Percentiles rank a stretch among this genome's conserved stretches.
Evolutionary conservation across 2,329 filamentous ascomycete genomes (phyloP).

Genomic region (Colletotrichum sp.): DNA sequence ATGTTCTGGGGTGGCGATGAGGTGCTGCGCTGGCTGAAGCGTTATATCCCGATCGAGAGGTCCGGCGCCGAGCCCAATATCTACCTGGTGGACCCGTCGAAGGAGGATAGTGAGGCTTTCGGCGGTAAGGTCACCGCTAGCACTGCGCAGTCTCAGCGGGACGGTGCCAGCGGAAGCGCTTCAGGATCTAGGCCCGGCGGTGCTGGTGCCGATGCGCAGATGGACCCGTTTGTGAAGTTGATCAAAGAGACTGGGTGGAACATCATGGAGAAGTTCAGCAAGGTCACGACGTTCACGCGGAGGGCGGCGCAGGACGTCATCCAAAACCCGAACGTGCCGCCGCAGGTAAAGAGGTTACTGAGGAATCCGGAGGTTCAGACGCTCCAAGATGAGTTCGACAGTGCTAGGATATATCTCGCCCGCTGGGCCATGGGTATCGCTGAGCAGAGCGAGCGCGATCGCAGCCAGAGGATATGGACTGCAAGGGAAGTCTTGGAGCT

Average conservation of each 20-base stretch:
- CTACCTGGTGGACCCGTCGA: conserved; percentile 86
- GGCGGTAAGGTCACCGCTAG: conserved; percentile 63
- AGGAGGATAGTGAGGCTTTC: conserved; percentile 85
- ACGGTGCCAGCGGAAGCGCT: conserved; percentile 32
- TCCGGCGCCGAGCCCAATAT: conserved; percentile 88
- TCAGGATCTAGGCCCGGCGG: conserved; percentile 23
- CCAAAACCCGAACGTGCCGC: conserved; percentile 89
- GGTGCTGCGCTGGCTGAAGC: conserved; percentile 86
- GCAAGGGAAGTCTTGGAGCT: conserved; percentile 90
- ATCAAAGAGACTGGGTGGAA: conserved; percentile 97
- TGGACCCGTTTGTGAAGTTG: conserved; percentile 93
- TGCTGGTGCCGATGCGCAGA: conserved; percentile 67
- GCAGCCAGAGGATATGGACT: conserved; percentile 88
- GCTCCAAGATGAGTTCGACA: conserved; percentile 96
- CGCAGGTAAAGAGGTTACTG: conserved; percentile 83
- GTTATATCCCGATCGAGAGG: conserved; percentile 83
- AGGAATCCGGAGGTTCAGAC: conserved; percentile 94
- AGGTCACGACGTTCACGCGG: conserved; percentile 94
- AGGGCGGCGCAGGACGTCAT: conserved; percentile 90
- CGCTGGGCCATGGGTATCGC: conserved; percentile 99
- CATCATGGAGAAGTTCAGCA: conserved; percentile 94
- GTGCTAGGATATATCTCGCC: conserved; percentile 90
- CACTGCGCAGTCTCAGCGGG: conserved; percentile 44
- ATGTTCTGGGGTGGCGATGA: conserved; percentile 99
- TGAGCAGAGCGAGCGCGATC: conserved; percentile 91